phyloP scores from a whole-genome alignment of 176 grass and related monocot genomes.

The Aegilops speltoides region DNA sequence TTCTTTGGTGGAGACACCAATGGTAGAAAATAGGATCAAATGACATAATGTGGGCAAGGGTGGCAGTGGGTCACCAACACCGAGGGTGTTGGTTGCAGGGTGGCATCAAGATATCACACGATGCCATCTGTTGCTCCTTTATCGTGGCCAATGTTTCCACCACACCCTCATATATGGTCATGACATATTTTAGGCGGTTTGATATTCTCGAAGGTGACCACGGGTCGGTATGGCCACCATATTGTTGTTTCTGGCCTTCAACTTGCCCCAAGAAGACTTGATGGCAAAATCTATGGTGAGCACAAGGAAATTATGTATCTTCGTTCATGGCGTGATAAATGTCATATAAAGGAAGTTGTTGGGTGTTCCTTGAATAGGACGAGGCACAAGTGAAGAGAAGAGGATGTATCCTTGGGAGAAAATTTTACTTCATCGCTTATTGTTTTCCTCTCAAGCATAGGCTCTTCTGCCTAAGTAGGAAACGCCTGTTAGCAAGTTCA shows the following conservation, averaged over 20 bases:
- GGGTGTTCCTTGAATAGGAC: not conserved
- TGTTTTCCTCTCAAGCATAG: not conserved
- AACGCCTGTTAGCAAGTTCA: not conserved
- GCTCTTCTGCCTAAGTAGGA: not conserved
- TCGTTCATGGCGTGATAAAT: not conserved
- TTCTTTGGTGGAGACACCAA: not conserved
- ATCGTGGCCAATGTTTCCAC: not conserved
- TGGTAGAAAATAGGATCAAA: not conserved
- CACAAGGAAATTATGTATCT: not conserved
- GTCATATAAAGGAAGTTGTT: not conserved
- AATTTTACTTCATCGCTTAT: not conserved
- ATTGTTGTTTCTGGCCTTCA: not conserved
- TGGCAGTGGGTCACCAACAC: not conserved
- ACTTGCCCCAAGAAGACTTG: not conserved
- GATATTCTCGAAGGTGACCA: not conserved
- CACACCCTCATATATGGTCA: not conserved
- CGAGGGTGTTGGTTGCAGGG: not conserved
- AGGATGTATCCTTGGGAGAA: not conserved
- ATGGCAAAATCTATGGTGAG: not conserved
- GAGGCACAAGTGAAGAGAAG: not conserved
- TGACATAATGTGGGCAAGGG: not conserved
- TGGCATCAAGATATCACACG: not conserved
- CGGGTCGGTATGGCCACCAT: not conserved
- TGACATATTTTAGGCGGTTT: not conserved
- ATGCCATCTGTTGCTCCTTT: not conserved